These are phyloP conservation scores for Casuarina equisetifolia DNA, from an alignment of 306 rosid species.

Conservation along the genomic window DNA sequence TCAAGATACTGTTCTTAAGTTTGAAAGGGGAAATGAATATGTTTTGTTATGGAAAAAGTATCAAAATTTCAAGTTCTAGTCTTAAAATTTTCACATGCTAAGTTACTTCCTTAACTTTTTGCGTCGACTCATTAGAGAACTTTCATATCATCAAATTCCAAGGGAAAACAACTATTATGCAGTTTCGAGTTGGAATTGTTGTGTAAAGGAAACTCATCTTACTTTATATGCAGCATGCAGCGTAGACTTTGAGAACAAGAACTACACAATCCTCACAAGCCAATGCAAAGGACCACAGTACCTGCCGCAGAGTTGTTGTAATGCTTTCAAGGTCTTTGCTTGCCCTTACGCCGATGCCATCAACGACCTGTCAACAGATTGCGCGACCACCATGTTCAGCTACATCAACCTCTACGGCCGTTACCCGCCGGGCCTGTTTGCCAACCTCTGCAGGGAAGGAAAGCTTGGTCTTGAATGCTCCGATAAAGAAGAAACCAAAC, in stretches of 20 bases:
- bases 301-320: constrained; percentile 62
- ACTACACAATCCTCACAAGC: constrained; percentile 82
- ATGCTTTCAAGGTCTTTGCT: constrained; percentile 77
- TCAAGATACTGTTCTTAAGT: no score
- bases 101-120: no score
- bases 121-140: no score
- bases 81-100: no score
- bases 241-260: constrained; percentile 60
- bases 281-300: constrained; percentile 89
- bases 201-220: not conserved
- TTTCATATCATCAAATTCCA: no score
- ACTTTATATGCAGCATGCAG: constrained; percentile 53
- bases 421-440: constrained; percentile 88
- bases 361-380: constrained; percentile 49
- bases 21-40: no score
- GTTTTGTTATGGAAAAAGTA: no score
- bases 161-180: no score
- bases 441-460: constrained; percentile 68
- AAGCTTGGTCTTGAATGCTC: constrained; percentile 63
- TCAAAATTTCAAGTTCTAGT: no score
- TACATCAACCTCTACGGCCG: constrained; percentile 83
- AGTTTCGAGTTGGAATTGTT: not conserved
- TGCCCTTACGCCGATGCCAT: constrained; percentile 54
- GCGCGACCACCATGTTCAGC: constrained; percentile 77
- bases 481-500: not conserved